Base-by-base conservation (phyloP, 2,329 filamentous ascomycete genomes). In the Alternaria sp. region DNA sequence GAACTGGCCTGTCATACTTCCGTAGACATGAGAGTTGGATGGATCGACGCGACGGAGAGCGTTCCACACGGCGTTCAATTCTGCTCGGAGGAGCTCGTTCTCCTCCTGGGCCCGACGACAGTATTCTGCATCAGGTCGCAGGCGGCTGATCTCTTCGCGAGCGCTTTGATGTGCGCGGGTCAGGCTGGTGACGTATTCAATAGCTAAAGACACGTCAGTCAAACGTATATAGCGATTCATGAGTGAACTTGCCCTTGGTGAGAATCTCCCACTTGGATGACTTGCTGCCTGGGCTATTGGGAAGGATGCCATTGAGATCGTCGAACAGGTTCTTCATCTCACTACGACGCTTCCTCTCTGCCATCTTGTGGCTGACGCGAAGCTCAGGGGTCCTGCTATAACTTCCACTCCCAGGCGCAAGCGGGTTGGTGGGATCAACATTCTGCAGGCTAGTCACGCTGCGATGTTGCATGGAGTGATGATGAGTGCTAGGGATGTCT, bases 301-400 rank as follows among this genome's bases (percentile, higher is more conserved):
- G 92, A 81, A 95, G 90, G 40, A 93, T 84, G 68, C 91, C 90
- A 69, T 93, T 88, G 9, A 96, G 82, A 70, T 93, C 90, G 68
- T 96, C 92, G 74, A 96, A 96, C 0, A 96, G 82, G 73, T 92
- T 90, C 81, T 96, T 96, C 92, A 96, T 96, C 77, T 96, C 92
- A 9, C 92, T 94, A 64, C 92, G 85, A 43, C 92, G 87, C 82
- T 96, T 96, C 40, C 92, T 86, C 80, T 96, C 92, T 0, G 92
- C 92, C 59, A 96, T 86, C 79, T 96, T 96, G 81, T 96, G 92
- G 74, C 91, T 95, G 52, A 95, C 88, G 21, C 92, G 88, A 43
- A 96, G 83, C 78, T 96, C 92, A 0, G 92, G 92, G 0, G 92
- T 96, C 44, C 92, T 85, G 71, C 91, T 94, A 78, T 96, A 96